Evolutionary conservation across 2,329 filamentous ascomycete genomes (phyloP).

Genomic region (Colletotrichum incanum): DNA sequence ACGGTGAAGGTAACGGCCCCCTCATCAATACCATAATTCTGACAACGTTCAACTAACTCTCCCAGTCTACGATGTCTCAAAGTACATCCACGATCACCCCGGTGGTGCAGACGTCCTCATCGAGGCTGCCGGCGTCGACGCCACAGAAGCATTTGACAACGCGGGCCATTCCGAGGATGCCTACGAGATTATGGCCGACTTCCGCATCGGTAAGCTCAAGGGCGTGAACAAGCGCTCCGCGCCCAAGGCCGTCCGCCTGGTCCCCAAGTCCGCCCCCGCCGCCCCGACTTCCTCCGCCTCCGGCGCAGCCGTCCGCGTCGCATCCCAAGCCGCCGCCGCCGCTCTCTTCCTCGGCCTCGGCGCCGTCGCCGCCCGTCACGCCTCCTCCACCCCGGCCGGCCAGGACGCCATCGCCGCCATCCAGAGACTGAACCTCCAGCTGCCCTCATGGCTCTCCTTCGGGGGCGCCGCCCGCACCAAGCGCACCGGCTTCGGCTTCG

Average conservation of each 20-base stretch:
- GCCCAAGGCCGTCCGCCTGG: slow-evolving; percentile 47
- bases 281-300: slow-evolving; percentile 7
- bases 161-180: slow-evolving; percentile 83
- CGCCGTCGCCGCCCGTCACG: slow-evolving; percentile 46
- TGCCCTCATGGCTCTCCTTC: slow-evolving; percentile 34
- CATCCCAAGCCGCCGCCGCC: slow-evolving; percentile 41
- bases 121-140: slow-evolving; percentile 84
- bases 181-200: slow-evolving; percentile 58
- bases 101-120: slow-evolving; percentile 85
- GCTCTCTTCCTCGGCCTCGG: slow-evolving; percentile 45
- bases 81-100: slow-evolving; percentile 73
- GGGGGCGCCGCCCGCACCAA: slow-evolving; percentile 23
- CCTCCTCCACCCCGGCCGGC: slow-evolving; percentile 35
- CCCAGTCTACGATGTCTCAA: slow-evolving; percentile 71
- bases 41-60: not conserved
- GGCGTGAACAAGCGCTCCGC: slow-evolving; percentile 47
- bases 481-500: slow-evolving; percentile 51
- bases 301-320: slow-evolving; percentile 32
- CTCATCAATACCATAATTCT: not conserved
- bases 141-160: slow-evolving; percentile 86
- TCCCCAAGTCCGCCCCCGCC: slow-evolving; percentile 34
- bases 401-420: slow-evolving; percentile 40
- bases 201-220: slow-evolving; percentile 56
- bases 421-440: slow-evolving; percentile 40
- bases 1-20: slow-evolving; percentile 64